Base-by-base conservation (phyloP, 495 filamentous ascomycete genomes). In the Aspergillus campestris region DNA sequence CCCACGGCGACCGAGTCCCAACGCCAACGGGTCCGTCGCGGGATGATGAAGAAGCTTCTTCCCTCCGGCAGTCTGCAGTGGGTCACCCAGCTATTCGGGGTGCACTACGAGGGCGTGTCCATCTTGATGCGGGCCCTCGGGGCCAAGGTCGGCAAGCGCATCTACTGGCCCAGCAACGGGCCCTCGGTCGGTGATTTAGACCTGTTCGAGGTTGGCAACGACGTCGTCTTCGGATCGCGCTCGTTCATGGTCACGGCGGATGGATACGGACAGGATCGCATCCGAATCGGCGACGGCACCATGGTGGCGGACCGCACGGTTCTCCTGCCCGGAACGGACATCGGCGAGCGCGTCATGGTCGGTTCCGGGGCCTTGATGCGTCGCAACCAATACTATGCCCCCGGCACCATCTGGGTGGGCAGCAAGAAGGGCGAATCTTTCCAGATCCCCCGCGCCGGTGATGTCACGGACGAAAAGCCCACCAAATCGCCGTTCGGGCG, bases 121-220 rank as follows among this genome's bases (percentile, higher is more conserved):
- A 50, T 69, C n/a, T 54, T 59, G 3, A 43, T 65, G 8, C 57
- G 70, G 10, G 36, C 58, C 13, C 53, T 75, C 8, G 71, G 69
- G 30, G 71, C 59, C 3, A 65, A 63, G 45, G 62, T 69, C 7
- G 71, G 71, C 8, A 57, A 59, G 44, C 62, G 64, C 10, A 56
- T 73, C 15, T 73, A 75, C 51, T 75, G 71, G 71, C 71, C 71
- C 1, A 67, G 68, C 31, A 69, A 62, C 15, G 71, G 71, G 7
- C 71, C 68, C 0, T 50, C 58, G 0, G 60, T 72, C 12, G 60
- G 65, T 11, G 69, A 73, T 29, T 72, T 70, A 34, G 62, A 70
- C 36, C 50, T 73, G 1, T 44, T 73, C n/a, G 64, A 72, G 14
- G 50, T 73, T 42, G 71, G 71, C 5, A 62, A 72, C 47, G 60